Percentiles rank a stretch among this genome's conserved stretches.
These are phyloP conservation scores for Syncephalastrum monosporum DNA, from an alignment of 371 early-diverging fungal species.

Conservation along the genomic window DNA sequence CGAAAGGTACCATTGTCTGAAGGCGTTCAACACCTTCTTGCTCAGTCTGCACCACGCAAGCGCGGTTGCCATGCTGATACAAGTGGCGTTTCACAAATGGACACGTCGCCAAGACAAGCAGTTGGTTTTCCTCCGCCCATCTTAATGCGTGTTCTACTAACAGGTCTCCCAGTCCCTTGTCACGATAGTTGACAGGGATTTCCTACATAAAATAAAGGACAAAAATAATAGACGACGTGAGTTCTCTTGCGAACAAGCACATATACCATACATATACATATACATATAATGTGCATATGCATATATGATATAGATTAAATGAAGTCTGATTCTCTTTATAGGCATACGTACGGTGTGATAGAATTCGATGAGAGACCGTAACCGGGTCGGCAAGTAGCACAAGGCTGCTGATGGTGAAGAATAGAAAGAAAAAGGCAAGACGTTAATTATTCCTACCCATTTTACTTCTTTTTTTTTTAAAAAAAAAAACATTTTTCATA, in stretches of 20 bases:
- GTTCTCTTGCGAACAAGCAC: no score
- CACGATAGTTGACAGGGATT: constrained; percentile 15
- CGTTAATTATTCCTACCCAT: neutral
- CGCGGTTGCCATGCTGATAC: constrained; percentile 4
- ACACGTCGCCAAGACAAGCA: constrained; percentile 16
- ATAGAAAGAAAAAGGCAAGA: neutral
- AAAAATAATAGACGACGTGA: no score
- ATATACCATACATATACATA: constrained; percentile 1
- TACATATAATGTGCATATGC: neutral
- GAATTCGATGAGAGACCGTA: constrained; percentile 21
- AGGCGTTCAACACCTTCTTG: constrained; percentile 15
- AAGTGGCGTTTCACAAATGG: constrained; percentile 15
- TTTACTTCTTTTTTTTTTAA: neutral
- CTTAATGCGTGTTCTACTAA: constrained; percentile 14
- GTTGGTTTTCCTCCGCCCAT: constrained; percentile 13
- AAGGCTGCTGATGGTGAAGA: constrained; percentile 16
- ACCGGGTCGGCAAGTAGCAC: constrained; percentile 27
- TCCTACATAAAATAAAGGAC: constrained; percentile 8
- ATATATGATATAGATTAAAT: neutral
- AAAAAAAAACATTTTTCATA: constrained; percentile 4
- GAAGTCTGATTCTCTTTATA: no score
- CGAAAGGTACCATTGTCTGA: constrained; percentile 3
- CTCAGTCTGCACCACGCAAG: constrained; percentile 16
- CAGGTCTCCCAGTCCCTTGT: constrained; percentile 16
- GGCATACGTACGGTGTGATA: constrained; percentile 26